Conservation (phyloP, 306 rosid species). For the Alnus glutinosa region DNA sequence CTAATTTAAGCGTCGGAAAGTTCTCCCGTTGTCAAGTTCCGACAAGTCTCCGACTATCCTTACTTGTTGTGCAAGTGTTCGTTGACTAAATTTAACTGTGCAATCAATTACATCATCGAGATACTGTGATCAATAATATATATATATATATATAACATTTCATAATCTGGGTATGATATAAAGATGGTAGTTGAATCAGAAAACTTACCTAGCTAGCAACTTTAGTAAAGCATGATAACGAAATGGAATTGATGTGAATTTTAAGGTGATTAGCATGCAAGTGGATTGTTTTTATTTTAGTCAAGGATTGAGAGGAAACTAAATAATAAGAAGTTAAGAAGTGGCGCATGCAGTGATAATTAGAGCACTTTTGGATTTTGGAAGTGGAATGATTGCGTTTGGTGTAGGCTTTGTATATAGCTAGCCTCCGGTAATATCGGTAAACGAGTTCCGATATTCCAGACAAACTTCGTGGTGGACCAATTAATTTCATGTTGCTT, state of each 20-base stretch:
- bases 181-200: neutral
- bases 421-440: slow-evolving; percentile 23
- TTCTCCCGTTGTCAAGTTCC: too few relatives aligned
- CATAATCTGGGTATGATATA: too few relatives aligned
- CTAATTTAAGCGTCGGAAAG: too few relatives aligned
- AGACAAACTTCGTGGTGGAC: slow-evolving; percentile 26
- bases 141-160: too few relatives aligned
- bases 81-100: too few relatives aligned
- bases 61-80: too few relatives aligned
- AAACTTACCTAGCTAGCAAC: neutral
- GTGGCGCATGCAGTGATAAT: slow-evolving; percentile 27
- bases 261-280: slow-evolving; percentile 9
- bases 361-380: slow-evolving; percentile 18
- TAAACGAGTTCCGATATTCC: slow-evolving; percentile 5
- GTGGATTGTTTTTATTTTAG: slow-evolving; percentile 4
- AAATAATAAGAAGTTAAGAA: neutral
- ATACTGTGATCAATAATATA: too few relatives aligned
- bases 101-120: too few relatives aligned
- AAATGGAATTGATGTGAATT: neutral
- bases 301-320: neutral
- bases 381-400: slow-evolving; percentile 19
- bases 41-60: too few relatives aligned
- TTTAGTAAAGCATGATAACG: neutral
- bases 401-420: neutral
- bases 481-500: slow-evolving; percentile 15